Evolutionary conservation across 257 asterid species (phyloP), one percentile per base, ranked within the genome.

Genomic region (Solanum lycopersicoides): DNA sequence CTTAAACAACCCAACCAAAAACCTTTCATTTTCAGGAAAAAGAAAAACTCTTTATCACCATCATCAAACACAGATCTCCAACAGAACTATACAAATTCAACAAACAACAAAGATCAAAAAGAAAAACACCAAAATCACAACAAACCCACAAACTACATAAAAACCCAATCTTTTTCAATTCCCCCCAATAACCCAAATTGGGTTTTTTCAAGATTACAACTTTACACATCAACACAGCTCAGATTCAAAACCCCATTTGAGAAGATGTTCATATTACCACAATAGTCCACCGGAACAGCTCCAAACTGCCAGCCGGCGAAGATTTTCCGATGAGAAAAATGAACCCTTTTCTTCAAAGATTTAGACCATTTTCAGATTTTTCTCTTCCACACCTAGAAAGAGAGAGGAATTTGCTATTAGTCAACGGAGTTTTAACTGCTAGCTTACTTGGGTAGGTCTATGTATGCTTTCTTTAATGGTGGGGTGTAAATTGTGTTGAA

Each of bases 401-500:
- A 34, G 63, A 73, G 30, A 73, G 32, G 18, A 53, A 13, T 35
- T 12, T 20, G 60, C 65, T n/a, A 23, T 83, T 86, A 92, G 95
- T 92, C 95, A 92, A 92, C 96, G 92, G 90, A 84, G 90, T 79
- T 85, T 73, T 91, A 83, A 92, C 89, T 34, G 76, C 88, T 86
- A 88, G 90, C 85, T 35, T 30, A 80, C 44, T 80, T 47, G 68
- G 44, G 85, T 80, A 47, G 85, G 85, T 80, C 85, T 79, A 44
- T 44, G 66, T 79, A 45, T 45, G 66, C 84, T 79, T 80, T 80
- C 28, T 80, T 47, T 47, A 32, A 16, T 50, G 85, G 85, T 82
- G 85, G 12, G 45, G 45, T 73, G 80, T 73, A 20, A 25, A 35
- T 47, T 85, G 50, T 86, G 50, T 69, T 83, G 59, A 39, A 85